Base-by-base conservation (phyloP, 1,284 basidiomycete genomes). In the Cutaneotrichosporon cutaneum region DNA sequence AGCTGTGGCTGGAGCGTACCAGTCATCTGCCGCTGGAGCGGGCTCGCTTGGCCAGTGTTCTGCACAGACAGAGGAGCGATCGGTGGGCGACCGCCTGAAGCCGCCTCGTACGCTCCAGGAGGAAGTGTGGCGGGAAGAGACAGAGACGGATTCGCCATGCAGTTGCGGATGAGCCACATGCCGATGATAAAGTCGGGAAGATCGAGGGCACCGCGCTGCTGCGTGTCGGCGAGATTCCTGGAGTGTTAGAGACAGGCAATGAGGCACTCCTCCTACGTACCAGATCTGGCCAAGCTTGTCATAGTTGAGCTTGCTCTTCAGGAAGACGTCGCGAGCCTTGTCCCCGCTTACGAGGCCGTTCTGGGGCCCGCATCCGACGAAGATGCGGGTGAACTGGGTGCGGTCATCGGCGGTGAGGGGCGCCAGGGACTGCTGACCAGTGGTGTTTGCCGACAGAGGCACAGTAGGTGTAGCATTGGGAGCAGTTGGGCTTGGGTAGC, bases 281-380 rank as follows among this genome's bases (percentile, higher is more conserved):
- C 96, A 99, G 80, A 99, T 96, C 76, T 92, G 90, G 44, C 90
- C 88, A 30, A 99, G 85, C 73, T 90, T 90, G 60, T 96, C 94
- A 69, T 90, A 88, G 3, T 89, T 84, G 44, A 99, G 84, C 72
- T 92, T 90, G 55, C 93, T 96, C 81, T 92, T 97, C 71, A 98
- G 82, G 74, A 99, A 97, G 59, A 98, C 87, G 72, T 93, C 89
- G 63, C 90, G 85, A 13, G 94, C 93, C 81, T 95, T 92, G 45
- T 95, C 90, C 54, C 91, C 94, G 85, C 77, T 68, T 18, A 97
- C 80, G 33, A 95, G 77, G 2, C 93, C 92, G 66, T 88, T 88
- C 13, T 82, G 74, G 1, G 93, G 90, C 9, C 86, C 88, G 57
- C 86, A 85, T 30, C 85, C 84, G 51, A 85, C 81, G 77, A 96